These are phyloP conservation scores for Aureobasidium pullulans DNA, from an alignment of 2,329 filamentous ascomycete species.

Conservation along the genomic window DNA sequence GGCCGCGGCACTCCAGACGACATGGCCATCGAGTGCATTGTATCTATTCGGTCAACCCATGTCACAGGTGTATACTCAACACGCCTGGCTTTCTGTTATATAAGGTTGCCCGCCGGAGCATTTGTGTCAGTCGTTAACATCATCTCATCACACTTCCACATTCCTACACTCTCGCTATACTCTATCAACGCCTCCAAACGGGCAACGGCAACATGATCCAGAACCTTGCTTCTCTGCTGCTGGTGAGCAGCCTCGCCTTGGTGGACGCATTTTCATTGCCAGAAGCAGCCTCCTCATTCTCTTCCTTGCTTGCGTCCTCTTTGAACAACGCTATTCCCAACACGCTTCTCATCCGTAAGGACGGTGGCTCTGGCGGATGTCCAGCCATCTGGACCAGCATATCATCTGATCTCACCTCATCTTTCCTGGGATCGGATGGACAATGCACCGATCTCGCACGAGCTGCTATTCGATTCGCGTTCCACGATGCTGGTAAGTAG, in stretches of 20 bases:
- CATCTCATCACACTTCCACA: neutral
- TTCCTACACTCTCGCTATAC: neutral
- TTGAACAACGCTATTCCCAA: slow-evolving; percentile 11
- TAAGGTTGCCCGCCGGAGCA: neutral
- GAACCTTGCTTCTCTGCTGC: neutral
- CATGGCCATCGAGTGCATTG: neutral
- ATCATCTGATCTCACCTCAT: slow-evolving; percentile 24
- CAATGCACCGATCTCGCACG: slow-evolving; percentile 28
- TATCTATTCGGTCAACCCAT: neutral
- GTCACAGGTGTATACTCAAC: neutral
- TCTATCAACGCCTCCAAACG: neutral
- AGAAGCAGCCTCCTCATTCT: neutral
- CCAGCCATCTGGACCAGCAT: slow-evolving; percentile 26
- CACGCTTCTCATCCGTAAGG: neutral
- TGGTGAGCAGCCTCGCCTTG: neutral
- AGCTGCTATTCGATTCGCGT: slow-evolving; percentile 28
- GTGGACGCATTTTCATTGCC: neutral
- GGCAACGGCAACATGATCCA: neutral
- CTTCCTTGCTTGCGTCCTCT: slow-evolving; percentile 2
- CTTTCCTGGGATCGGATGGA: slow-evolving; percentile 21
- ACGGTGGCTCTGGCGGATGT: slow-evolving; percentile 17
- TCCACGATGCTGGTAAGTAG: slow-evolving; percentile 23
- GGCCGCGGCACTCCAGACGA: neutral
- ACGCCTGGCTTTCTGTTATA: neutral
- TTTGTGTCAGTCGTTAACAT: neutral